Base-by-base conservation (phyloP, 2,329 filamentous ascomycete species). In the Teratosphaeria zuluensis region DNA sequence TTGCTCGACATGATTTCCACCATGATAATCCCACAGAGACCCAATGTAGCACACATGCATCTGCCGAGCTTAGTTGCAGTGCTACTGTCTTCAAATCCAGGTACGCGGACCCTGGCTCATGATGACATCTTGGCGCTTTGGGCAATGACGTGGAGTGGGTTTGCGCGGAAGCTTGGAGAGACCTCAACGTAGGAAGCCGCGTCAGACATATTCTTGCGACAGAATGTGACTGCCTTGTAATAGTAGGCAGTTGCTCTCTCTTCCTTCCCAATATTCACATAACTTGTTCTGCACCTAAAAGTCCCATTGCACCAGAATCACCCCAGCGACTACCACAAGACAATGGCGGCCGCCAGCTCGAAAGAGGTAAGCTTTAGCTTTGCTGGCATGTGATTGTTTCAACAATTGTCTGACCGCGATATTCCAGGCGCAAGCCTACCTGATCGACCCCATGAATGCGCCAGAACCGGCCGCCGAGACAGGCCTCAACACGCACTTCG, bases 401-500 rank as follows among this genome's bases (percentile, higher is more conserved):
- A 53, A 12, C n/a, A 31, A 5, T 7, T 9, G 11, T 5, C 28
- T 53, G 51, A 31, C 51, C 9, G 51, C 51, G 11, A 33, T 31
- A 28, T 54, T 55, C 28, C 53, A 59, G 51, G 55, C 64, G 64
- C 57, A 69, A 24, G 80, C 83, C 67, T 85, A 87, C 68, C 77
- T 90, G 52, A 81, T 90, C 63, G 85, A 88, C 65, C 88, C 87
- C 63, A 76, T 90, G 62, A 84, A 78, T 65, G 85, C 80, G 24
- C 85, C 84, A 9, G 84, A 88, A 62, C 87, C 87, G 14, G 83
- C 78, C 61, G 81, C 86, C 62, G 84, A 88, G 69, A 87, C 83
- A 54, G 85, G 86, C 7, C 81, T 81, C n/a, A 82, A 82, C 59
- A 77, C 78, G 3, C 82, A 83, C 62, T 81, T 84, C 66, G 72